Conservation (phyloP, 75 land plant genomes). For the Pinus tabuliformis region DNA sequence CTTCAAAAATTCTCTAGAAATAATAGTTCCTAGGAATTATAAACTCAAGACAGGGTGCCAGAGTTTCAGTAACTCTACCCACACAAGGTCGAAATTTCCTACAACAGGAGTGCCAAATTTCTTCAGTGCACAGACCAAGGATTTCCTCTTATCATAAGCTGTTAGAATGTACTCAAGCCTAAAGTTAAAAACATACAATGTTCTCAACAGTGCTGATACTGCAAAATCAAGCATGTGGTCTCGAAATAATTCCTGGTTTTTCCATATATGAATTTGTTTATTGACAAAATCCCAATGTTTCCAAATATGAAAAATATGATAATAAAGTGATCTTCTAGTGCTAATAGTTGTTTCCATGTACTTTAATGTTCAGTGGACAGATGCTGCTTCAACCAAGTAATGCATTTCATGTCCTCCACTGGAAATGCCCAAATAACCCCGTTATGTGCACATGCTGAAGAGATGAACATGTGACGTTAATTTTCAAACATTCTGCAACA, state of each 20-base stretch:
- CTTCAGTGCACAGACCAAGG: too few relatives aligned
- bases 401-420: background rate
- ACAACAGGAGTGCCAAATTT: too few relatives aligned
- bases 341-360: background rate
- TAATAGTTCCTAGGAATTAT: too few relatives aligned
- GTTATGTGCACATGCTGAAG: background rate
- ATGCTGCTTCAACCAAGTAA: background rate
- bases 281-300: too few relatives aligned
- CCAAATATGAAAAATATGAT: background rate
- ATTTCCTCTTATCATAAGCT: too few relatives aligned
- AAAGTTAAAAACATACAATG: too few relatives aligned
- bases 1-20: too few relatives aligned
- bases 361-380: background rate
- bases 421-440: background rate
- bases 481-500: background rate
- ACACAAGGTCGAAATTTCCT: too few relatives aligned
- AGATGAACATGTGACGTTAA: background rate
- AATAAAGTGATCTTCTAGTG: background rate
- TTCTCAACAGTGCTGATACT: background rate
- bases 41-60: too few relatives aligned
- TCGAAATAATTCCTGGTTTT: background rate
- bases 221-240: background rate
- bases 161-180: too few relatives aligned
- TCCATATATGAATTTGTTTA: background rate
- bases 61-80: too few relatives aligned